A percentile compares a stretch with the other conserved stretches of the same genome.
Evolutionary conservation across 495 filamentous ascomycete genomes (phyloP).

Genomic region (Hypoxylon lenormandii): DNA sequence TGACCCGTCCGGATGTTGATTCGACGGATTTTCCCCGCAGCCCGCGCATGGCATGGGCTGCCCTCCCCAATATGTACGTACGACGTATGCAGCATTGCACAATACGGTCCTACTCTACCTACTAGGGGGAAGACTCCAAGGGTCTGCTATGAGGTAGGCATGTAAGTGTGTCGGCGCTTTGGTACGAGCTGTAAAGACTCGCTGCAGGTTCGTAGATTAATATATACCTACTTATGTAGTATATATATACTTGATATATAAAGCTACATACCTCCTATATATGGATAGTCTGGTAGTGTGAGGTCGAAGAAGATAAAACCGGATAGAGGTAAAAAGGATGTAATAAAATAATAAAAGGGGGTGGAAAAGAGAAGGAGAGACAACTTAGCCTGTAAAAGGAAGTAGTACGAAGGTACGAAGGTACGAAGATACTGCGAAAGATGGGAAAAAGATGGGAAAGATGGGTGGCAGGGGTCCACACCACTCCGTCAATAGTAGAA

Average conservation of each 20-base stretch:
- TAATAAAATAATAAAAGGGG: conserved; percentile 10
- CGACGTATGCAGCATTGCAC: conserved; percentile 37
- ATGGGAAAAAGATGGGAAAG: no score
- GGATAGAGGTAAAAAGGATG: conserved; percentile 11
- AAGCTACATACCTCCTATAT: background rate
- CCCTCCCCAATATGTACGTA: conserved; percentile 27
- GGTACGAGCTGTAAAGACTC: background rate
- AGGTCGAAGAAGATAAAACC: conserved; percentile 9
- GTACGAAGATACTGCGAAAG: no score
- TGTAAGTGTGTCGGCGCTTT: background rate
- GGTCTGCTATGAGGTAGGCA: no score
- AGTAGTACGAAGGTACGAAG: conserved; percentile 42
- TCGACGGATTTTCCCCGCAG: conserved; percentile 47
- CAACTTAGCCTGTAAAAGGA: conserved; percentile 46
- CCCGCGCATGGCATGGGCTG: conserved; percentile 31
- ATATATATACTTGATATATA: no score
- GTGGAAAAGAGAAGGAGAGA: conserved; percentile 1
- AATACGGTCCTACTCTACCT: conserved; percentile 16
- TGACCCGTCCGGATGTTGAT: conserved; percentile 33
- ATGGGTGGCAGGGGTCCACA: conserved; percentile 36
- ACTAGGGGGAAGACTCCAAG: conserved; percentile 1
- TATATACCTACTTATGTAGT: no score
- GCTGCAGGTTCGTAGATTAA: conserved; percentile 14
- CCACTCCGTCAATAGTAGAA: conserved; percentile 40
- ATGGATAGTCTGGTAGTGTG: no score